These are phyloP conservation scores for Neonectria ditissima DNA, from an alignment of 2,329 filamentous ascomycete genomes.

Conservation along the genomic window DNA sequence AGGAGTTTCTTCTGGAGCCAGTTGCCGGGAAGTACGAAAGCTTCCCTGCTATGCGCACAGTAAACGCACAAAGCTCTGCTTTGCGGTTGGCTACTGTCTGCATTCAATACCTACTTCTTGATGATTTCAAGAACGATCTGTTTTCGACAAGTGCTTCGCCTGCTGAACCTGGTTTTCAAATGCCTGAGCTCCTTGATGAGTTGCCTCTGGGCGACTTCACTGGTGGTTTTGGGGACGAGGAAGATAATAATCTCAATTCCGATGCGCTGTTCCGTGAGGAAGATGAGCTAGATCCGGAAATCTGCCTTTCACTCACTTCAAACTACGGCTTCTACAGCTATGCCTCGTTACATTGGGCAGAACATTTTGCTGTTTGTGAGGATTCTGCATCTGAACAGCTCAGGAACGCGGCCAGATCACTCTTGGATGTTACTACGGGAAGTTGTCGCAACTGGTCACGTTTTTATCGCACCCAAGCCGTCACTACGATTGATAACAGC, in stretches of 20 bases:
- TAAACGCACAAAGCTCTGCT: constrained; percentile 26
- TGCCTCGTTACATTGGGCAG: constrained; percentile 51
- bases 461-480: constrained; percentile 44
- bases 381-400: constrained; percentile 30
- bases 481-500: constrained; percentile 37
- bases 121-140: constrained; percentile 48
- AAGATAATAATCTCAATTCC: constrained; percentile 26
- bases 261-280: constrained; percentile 45
- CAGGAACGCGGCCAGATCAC: constrained; percentile 29
- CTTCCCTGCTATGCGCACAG: constrained; percentile 17
- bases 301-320: constrained; percentile 39
- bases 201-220: constrained; percentile 3
- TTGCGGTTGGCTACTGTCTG: constrained; percentile 37
- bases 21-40: not conserved
- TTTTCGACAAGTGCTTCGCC: not conserved
- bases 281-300: constrained; percentile 36
- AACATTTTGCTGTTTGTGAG: constrained; percentile 47
- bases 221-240: constrained; percentile 11
- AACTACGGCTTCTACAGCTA: constrained; percentile 51
- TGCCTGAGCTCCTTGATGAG: not conserved
- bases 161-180: not conserved
- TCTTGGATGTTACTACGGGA: constrained; percentile 32
- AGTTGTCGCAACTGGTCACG: constrained; percentile 49
- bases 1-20: constrained; percentile 49
- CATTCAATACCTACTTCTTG: constrained; percentile 46